phyloP scores from a whole-genome alignment of 495 filamentous ascomycete species.

The Penicillium desertorum region DNA sequence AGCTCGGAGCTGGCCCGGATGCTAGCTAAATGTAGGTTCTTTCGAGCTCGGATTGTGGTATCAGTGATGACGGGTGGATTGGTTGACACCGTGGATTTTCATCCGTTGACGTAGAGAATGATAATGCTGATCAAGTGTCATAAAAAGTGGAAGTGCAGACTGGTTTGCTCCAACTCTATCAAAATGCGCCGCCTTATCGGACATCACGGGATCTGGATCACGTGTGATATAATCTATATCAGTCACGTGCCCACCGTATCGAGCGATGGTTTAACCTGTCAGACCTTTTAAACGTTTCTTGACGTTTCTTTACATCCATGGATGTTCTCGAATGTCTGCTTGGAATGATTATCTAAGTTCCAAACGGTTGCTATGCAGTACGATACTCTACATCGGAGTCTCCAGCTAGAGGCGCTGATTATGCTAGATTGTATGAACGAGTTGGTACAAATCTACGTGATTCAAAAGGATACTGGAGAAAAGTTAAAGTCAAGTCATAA shows the following conservation, averaged over 20 bases:
- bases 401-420: not conserved
- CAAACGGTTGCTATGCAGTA: not conserved
- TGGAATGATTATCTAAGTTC: not conserved
- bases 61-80: not conserved
- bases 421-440: not conserved
- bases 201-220: not conserved
- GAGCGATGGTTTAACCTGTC: too few relatives aligned
- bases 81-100: not conserved
- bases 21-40: not conserved
- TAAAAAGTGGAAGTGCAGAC: not conserved
- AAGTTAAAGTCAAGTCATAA: slow-evolving; percentile 19
- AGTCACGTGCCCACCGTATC: slow-evolving; percentile 18
- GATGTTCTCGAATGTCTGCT: not conserved
- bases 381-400: not conserved
- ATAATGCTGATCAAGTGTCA: not conserved
- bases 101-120: not conserved
- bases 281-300: too few relatives aligned
- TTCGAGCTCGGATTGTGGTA: not conserved
- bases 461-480: not conserved
- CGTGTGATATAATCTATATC: slow-evolving; percentile 8
- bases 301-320: too few relatives aligned
- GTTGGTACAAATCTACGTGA: too few relatives aligned
- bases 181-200: slow-evolving; percentile 9
- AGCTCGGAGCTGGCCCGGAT: slow-evolving; percentile 1
- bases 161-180: not conserved